Percentiles rank a stretch among this genome's conserved stretches.
These are phyloP conservation scores for Trifolium repens DNA, from an alignment of 306 rosid species.

Conservation along the genomic window DNA sequence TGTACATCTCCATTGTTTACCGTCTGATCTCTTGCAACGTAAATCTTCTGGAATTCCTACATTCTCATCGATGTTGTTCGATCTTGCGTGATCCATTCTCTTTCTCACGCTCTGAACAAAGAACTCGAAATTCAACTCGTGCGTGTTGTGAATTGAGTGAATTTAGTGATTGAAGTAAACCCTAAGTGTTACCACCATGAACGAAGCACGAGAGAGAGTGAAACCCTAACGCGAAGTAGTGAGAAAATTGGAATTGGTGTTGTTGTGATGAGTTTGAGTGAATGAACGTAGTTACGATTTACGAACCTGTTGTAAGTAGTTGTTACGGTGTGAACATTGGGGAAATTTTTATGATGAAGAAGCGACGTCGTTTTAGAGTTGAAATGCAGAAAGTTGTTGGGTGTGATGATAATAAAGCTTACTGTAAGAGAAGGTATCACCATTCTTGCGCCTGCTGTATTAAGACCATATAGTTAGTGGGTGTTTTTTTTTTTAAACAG, in stretches of 20 bases:
- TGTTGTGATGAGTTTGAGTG: not conserved
- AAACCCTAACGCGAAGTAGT: slow-evolving; percentile 13
- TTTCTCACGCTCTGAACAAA: not conserved
- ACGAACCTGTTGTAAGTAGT: not conserved
- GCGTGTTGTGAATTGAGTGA: not conserved
- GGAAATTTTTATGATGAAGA: not conserved
- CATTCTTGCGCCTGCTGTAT: slow-evolving; percentile 18
- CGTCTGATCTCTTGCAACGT: slow-evolving; percentile 97
- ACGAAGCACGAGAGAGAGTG: not conserved
- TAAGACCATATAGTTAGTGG: not conserved
- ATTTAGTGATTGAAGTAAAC: slow-evolving; percentile 6
- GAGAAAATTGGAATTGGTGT: not conserved
- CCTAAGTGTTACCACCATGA: not conserved
- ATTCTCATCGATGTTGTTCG: slow-evolving; percentile 69
- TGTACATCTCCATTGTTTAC: slow-evolving; percentile 98
- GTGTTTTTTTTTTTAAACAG: too few species aligned
- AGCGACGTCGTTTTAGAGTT: slow-evolving; percentile 30
- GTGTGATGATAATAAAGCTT: not conserved
- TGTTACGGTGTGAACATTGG: not conserved
- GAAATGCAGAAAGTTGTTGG: not conserved
- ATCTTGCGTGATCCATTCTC: slow-evolving; percentile 65
- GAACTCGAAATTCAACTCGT: not conserved
- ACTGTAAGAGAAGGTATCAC: slow-evolving; percentile 1
- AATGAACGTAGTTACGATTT: not conserved
- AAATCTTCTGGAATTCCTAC: slow-evolving; percentile 90